These are phyloP conservation scores for Metschnikowia cerradonensis DNA, from an alignment of 805 yeast species.

Conservation along the genomic window DNA sequence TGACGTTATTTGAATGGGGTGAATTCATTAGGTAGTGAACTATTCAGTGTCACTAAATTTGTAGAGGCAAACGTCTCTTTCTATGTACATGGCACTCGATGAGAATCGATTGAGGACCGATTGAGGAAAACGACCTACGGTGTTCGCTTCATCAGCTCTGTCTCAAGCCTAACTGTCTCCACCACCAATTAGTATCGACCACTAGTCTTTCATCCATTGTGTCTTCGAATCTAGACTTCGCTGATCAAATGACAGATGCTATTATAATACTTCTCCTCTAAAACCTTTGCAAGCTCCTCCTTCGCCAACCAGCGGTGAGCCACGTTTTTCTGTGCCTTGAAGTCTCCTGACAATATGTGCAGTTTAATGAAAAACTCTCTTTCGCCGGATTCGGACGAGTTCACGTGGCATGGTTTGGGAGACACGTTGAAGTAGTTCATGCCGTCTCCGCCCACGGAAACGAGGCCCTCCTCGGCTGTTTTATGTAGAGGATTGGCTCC, in stretches of 20 bases:
- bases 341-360: slow-evolving; percentile 82
- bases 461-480: slow-evolving; percentile 72
- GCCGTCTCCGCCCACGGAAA: slow-evolving; percentile 63
- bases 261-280: slow-evolving; percentile 51
- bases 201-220: background rate
- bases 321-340: slow-evolving; percentile 39
- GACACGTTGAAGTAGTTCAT: slow-evolving; percentile 92
- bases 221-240: slow-evolving; percentile 24
- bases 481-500: slow-evolving; percentile 54
- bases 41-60: background rate
- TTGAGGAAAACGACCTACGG: too few species aligned
- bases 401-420: slow-evolving; percentile 69
- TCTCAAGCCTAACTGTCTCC: background rate
- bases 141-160: background rate
- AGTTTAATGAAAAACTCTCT: slow-evolving; percentile 76
- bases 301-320: slow-evolving; percentile 82
- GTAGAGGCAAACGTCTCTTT: background rate
- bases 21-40: too few species aligned
- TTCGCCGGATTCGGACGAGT: slow-evolving; percentile 21
- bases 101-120: too few species aligned
- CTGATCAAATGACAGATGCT: slow-evolving; percentile 49
- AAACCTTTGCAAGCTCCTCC: slow-evolving; percentile 62
- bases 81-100: slow-evolving; percentile 8
- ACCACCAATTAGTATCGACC: background rate
- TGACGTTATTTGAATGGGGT: too few species aligned